Percentiles rank a stretch among this genome's conserved stretches.
Evolutionary conservation across 164 flowering plant species (phyloP).

Genomic region (Euptelea pleiosperma): DNA sequence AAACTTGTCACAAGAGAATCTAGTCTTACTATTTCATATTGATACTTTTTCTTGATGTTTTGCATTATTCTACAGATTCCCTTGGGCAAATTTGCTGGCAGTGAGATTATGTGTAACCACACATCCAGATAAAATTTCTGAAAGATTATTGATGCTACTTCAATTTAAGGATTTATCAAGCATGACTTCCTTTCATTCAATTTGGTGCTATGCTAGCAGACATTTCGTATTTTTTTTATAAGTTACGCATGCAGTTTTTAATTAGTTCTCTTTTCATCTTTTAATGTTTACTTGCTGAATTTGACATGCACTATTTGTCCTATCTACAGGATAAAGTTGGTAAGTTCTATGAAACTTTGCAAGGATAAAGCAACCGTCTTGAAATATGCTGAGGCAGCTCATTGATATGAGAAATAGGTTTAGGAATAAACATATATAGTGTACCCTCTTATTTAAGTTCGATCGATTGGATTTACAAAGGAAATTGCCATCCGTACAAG

Average conservation of each 20-base stretch:
- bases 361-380: conserved; percentile 18
- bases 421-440: conserved; percentile 9
- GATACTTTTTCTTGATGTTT: neutral
- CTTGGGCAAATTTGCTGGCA: neutral
- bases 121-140: neutral
- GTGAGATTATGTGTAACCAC: neutral
- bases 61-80: neutral
- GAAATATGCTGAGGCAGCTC: conserved; percentile 13
- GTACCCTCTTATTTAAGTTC: too few relatives aligned
- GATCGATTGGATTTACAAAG: too few relatives aligned
- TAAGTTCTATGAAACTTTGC: conserved; percentile 43
- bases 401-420: conserved; percentile 14
- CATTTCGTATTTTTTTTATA: too few relatives aligned
- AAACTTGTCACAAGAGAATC: too few relatives aligned
- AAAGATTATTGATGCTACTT: too few relatives aligned
- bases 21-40: too few relatives aligned
- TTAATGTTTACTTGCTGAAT: neutral
- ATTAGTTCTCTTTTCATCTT: conserved; percentile 2
- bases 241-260: neutral
- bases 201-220: too few relatives aligned
- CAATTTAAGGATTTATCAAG: too few relatives aligned
- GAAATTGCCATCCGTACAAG: too few relatives aligned
- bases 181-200: too few relatives aligned
- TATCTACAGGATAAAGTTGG: conserved; percentile 91
- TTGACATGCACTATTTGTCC: conserved; percentile 13